A percentile compares a stretch with the other conserved stretches of the same genome.
Conservation (phyloP, 2,329 filamentous ascomycete genomes). For the Aspergillus hortae region DNA sequence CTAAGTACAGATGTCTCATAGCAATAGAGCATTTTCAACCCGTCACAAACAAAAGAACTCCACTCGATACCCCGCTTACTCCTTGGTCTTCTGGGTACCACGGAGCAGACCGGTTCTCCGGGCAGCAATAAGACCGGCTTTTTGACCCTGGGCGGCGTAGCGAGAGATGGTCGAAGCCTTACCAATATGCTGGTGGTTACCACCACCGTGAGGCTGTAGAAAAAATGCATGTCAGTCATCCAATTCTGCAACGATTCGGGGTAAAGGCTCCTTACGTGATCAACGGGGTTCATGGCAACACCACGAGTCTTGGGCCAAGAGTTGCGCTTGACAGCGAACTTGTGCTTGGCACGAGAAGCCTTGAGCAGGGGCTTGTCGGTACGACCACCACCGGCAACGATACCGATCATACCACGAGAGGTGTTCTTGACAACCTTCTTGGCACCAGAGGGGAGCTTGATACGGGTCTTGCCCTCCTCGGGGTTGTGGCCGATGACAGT, state of each 20-base stretch:
- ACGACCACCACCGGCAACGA: conserved; percentile 97
- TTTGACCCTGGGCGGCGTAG: conserved; percentile 97
- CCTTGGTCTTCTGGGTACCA: conserved; percentile 99
- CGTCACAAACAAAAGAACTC: conserved; percentile 55
- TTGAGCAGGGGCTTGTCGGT: conserved; percentile 99
- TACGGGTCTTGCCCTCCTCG: conserved; percentile 98
- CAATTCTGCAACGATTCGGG: neutral
- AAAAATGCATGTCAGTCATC: conserved; percentile 18
- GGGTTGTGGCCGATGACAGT: conserved; percentile 97
- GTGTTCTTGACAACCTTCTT: conserved; percentile 97
- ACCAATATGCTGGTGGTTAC: conserved; percentile 99
- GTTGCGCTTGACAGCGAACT: conserved; percentile 99
- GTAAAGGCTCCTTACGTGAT: conserved; percentile 64
- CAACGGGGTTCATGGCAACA: conserved; percentile 99
- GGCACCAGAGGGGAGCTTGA: conserved; percentile 98
- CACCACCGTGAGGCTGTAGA: conserved; percentile 78
- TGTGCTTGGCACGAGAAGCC: conserved; percentile 99
- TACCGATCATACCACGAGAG: conserved; percentile 97
- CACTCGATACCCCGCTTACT: conserved; percentile 63
- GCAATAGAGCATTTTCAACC: conserved; percentile 39
- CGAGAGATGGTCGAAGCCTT: conserved; percentile 99
- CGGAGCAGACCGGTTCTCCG: conserved; percentile 99
- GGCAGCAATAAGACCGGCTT: conserved; percentile 99
- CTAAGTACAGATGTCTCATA: conserved; percentile 43
- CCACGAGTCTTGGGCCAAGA: conserved; percentile 99